Percentiles rank a stretch among this genome's conserved stretches.
Conservation (phyloP, 2,329 filamentous ascomycete species). For the Fusarium sp. region DNA sequence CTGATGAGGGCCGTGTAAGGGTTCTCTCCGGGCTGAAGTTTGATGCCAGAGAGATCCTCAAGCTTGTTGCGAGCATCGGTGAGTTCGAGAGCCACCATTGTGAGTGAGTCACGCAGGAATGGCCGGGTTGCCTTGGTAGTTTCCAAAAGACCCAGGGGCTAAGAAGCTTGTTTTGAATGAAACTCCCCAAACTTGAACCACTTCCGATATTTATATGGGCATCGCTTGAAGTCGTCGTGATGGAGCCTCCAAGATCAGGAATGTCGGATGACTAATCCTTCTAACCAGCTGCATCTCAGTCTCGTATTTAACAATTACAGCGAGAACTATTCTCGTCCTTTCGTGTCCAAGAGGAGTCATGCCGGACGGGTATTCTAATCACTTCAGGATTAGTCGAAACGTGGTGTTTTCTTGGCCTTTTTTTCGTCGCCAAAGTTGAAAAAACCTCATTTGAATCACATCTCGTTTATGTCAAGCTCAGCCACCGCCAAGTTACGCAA, state of each 20-base stretch:
- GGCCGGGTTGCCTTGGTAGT: neutral
- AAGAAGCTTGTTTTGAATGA: neutral
- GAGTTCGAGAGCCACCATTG: conserved; percentile 33
- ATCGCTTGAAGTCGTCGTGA: neutral
- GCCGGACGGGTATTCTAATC: conserved; percentile 6
- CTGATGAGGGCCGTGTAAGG: conserved; percentile 81
- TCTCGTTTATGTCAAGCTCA: conserved; percentile 12
- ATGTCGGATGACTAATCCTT: conserved; percentile 34
- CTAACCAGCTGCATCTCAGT: neutral
- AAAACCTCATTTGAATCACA: conserved; percentile 15
- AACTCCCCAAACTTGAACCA: neutral
- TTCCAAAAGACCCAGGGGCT: neutral
- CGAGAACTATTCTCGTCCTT: conserved; percentile 13
- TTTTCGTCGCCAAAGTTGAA: neutral
- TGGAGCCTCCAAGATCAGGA: neutral
- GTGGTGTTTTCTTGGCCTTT: neutral
- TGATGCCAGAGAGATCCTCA: conserved; percentile 65
- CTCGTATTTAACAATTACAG: conserved; percentile 5
- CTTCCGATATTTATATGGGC: conserved; percentile 7
- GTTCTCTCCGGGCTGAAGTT: conserved; percentile 68
- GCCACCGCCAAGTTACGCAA: conserved; percentile 26
- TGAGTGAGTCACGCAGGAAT: neutral
- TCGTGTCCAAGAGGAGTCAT: neutral
- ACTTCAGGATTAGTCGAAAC: conserved; percentile 23
- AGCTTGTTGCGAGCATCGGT: conserved; percentile 60